These are phyloP conservation scores for Circinella minor DNA, from an alignment of 371 early-diverging fungal species.

Conservation along the genomic window DNA sequence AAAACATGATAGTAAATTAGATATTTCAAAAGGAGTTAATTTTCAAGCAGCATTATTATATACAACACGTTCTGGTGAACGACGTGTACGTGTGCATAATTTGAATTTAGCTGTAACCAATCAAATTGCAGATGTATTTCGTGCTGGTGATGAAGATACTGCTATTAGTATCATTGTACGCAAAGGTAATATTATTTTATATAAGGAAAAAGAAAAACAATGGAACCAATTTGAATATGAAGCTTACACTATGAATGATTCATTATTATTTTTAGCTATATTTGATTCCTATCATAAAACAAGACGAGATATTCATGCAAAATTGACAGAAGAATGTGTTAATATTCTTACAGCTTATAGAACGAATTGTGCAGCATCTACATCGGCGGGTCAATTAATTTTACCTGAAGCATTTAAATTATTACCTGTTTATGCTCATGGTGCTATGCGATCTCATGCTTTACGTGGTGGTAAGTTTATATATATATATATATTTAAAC, in stretches of 20 bases:
- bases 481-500: too few species aligned
- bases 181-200: conserved; percentile 64
- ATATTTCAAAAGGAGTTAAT: conserved; percentile 79
- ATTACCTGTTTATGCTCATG: conserved; percentile 88
- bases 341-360: conserved; percentile 92
- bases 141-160: conserved; percentile 91
- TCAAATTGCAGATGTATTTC: conserved; percentile 86
- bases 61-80: conserved; percentile 86
- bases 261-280: conserved; percentile 52
- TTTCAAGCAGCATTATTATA: conserved; percentile 94
- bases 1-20: conserved; percentile 92
- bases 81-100: conserved; percentile 92
- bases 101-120: conserved; percentile 80
- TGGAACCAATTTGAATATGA: too few species aligned
- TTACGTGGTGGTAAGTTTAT: conserved; percentile 65
- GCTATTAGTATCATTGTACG: conserved; percentile 85
- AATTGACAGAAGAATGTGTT: conserved; percentile 85
- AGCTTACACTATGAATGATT: background rate
- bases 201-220: too few species aligned
- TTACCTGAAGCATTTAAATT: conserved; percentile 96
- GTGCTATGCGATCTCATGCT: conserved; percentile 80
- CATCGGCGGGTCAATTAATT: conserved; percentile 93
- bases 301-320: conserved; percentile 82
- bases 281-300: conserved; percentile 72
- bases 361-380: conserved; percentile 87